These are phyloP conservation scores for Backusella morwellensis DNA, from an alignment of 192 early-diverging fungal genomes.

Conservation along the genomic window DNA sequence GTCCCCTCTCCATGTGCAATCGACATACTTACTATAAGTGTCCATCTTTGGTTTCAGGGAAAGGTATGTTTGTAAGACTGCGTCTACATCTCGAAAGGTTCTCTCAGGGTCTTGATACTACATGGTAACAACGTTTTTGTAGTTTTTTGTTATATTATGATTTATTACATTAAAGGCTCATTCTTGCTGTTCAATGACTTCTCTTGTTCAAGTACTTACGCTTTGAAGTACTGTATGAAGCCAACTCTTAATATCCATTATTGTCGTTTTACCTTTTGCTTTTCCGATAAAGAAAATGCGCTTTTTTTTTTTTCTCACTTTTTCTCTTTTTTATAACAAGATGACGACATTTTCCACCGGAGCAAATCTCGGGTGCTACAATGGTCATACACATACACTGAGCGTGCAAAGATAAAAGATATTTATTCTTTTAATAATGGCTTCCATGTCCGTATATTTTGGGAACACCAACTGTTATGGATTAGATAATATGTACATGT, in stretches of 20 bases:
- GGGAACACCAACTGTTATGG: too few relatives aligned
- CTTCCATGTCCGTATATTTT: too few relatives aligned
- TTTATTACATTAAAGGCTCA: background rate
- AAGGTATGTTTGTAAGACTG: slow-evolving; percentile 52
- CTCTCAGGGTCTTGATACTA: slow-evolving; percentile 65
- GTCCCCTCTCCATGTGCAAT: background rate
- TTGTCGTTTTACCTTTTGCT: background rate
- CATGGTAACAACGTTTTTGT: background rate
- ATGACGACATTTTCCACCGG: background rate
- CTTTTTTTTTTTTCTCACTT: background rate
- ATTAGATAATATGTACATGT: background rate
- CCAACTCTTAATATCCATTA: slow-evolving; percentile 30
- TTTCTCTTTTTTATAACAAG: background rate
- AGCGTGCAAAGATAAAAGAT: too few relatives aligned
- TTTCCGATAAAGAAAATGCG: background rate
- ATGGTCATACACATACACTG: too few relatives aligned
- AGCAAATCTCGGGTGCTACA: background rate
- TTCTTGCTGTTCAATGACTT: background rate
- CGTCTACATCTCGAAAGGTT: slow-evolving; percentile 64
- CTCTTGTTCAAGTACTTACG: slow-evolving; percentile 1
- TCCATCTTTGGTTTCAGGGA: slow-evolving; percentile 67
- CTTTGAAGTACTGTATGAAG: slow-evolving; percentile 20
- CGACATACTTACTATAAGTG: slow-evolving; percentile 57
- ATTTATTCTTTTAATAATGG: too few relatives aligned
- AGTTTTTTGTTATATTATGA: too few relatives aligned